Conservation (phyloP, 2,329 filamentous ascomycete genomes). For the Neofusicoccum sp. region DNA sequence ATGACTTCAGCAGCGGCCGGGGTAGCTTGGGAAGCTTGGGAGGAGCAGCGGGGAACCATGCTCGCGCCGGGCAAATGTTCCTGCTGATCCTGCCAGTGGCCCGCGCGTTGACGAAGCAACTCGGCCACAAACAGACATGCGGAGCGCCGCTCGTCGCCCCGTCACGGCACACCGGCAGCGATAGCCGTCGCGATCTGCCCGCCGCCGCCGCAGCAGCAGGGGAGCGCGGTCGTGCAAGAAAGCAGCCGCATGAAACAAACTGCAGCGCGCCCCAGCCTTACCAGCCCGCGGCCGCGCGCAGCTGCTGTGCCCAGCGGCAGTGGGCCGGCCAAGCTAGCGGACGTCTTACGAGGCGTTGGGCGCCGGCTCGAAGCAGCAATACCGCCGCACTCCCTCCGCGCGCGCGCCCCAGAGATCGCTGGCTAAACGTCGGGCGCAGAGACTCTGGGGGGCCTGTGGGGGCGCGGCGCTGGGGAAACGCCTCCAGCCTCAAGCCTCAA, state of each 20-base stretch:
- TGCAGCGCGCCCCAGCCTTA: not conserved
- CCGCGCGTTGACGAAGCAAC: constrained; percentile 4
- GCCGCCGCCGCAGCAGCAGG: not conserved
- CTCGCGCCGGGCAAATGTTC: constrained; percentile 10
- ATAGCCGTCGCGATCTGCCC: not conserved
- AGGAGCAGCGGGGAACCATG: constrained; percentile 5
- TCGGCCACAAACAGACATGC: not conserved
- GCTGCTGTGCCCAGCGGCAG: not conserved
- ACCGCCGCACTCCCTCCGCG: not conserved
- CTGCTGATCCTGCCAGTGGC: constrained; percentile 14
- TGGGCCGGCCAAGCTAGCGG: not conserved
- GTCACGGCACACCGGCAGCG: not conserved
- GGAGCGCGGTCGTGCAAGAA: not conserved
- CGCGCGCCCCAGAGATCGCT: constrained; percentile 5
- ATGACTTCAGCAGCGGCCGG: constrained; percentile 13
- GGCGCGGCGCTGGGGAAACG: not conserved
- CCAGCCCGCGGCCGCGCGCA: not conserved
- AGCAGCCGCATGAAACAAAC: not conserved
- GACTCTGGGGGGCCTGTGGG: not conserved
- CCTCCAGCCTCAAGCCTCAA: not conserved
- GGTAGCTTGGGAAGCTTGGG: constrained; percentile 1
- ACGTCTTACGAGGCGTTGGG: not conserved
- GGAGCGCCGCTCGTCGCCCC: not conserved
- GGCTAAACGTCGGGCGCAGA: not conserved
- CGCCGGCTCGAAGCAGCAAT: constrained; percentile 1